Evolutionary conservation across 2,329 filamentous ascomycete genomes (phyloP).

Genomic region (Cryphonectria naterciae): DNA sequence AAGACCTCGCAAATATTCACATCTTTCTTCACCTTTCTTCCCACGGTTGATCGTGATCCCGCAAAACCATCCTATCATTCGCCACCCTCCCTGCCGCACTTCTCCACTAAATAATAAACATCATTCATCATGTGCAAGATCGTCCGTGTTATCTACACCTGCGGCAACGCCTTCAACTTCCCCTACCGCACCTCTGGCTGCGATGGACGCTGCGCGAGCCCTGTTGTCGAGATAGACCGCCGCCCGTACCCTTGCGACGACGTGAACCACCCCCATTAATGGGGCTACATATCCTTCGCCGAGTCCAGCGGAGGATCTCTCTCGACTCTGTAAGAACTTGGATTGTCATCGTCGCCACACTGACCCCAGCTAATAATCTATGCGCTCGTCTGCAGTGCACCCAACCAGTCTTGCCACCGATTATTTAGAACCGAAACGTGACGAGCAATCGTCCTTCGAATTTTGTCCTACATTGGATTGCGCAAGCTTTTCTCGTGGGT

Average conservation of each 20-base stretch:
- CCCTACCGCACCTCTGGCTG: conserved; percentile 1
- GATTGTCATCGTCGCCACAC: not conserved
- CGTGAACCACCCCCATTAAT: not conserved
- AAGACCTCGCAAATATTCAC: not conserved
- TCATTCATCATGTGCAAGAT: conserved; percentile 23
- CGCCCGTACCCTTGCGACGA: conserved; percentile 11
- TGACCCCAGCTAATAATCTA: conserved; percentile 8
- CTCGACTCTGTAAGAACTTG: not conserved
- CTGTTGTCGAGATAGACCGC: conserved; percentile 1
- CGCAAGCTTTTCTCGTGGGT: not conserved
- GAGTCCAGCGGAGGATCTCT: not conserved
- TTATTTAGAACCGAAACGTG: conserved; percentile 18
- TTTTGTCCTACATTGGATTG: conserved; percentile 4
- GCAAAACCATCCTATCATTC: not conserved
- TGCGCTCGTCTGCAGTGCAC: not conserved
- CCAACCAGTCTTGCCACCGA: conserved; percentile 9
- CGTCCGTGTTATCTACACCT: conserved; percentile 16
- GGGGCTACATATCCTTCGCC: not conserved
- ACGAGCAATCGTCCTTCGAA: conserved; percentile 28
- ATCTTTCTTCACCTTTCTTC: not conserved
- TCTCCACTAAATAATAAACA: no score
- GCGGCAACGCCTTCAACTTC: conserved; percentile 10
- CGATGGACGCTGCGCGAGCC: not conserved
- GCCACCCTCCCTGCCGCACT: not conserved
- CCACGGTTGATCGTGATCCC: not conserved